phyloP scores from a whole-genome alignment of 345 rosid genomes.

The Geranium brycei region DNA sequence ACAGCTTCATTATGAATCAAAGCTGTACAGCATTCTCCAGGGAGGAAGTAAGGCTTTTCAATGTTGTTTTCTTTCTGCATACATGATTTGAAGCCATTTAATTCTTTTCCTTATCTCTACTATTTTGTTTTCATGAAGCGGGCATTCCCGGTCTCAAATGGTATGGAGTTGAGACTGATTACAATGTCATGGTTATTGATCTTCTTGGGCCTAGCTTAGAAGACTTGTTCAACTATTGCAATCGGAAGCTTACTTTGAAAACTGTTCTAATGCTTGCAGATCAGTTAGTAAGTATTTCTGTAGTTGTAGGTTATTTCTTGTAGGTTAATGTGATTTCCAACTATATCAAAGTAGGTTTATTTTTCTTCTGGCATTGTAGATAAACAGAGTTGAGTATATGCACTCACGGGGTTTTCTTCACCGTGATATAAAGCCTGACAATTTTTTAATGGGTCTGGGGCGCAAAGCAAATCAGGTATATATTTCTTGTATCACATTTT shows the following conservation, averaged over 20 bases:
- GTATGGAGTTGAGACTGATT: conserved; percentile 83
- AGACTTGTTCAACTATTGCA: conserved; percentile 79
- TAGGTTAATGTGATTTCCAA: too few relatives aligned
- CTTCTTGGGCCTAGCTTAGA: conserved; percentile 94
- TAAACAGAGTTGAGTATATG: conserved; percentile 86
- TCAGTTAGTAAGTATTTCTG: conserved; percentile 51
- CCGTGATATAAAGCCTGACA: conserved; percentile 89
- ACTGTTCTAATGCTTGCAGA: conserved; percentile 90
- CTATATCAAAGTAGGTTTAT: too few relatives aligned
- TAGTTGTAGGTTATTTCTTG: background rate
- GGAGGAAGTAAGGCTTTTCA: conserved; percentile 72
- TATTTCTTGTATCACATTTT: background rate
- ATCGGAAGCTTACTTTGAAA: conserved; percentile 60
- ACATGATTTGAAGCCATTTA: background rate
- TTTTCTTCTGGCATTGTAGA: conserved; percentile 21
- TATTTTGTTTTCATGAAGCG: conserved; percentile 26
- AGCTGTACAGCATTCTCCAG: conserved; percentile 77
- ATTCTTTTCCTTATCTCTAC: background rate
- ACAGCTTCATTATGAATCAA: conserved; percentile 83
- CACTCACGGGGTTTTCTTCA: conserved; percentile 82
- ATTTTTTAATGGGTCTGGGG: conserved; percentile 86
- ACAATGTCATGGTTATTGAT: conserved; percentile 81
- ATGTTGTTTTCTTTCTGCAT: background rate
- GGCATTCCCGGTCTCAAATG: conserved; percentile 87
- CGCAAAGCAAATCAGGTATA: conserved; percentile 87